Base-by-base conservation (phyloP, 2,329 filamentous ascomycete species). In the Fusarium pseudoanthophilum region DNA sequence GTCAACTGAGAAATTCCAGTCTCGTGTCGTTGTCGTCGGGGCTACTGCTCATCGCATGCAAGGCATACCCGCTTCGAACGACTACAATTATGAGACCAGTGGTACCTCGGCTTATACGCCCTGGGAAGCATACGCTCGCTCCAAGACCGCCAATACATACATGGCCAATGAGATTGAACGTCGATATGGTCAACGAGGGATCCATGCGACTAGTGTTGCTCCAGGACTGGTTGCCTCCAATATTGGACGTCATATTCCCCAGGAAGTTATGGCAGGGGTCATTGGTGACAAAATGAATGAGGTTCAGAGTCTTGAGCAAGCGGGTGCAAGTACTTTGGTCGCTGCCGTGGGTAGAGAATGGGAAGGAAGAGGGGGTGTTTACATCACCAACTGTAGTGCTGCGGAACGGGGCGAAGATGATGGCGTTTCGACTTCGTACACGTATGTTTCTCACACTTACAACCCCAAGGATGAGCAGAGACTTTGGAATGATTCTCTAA, bases 121-220 rank as follows among this genome's bases (percentile, higher is more conserved):
- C 4, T 66, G 64, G 64, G 26, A 26, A 28, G 42, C 64, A 10
- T 66, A 66, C 7, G 64, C 60, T 1, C 49, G 49, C 13, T 66
- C 64, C 2, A 66, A 66, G 37, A 66, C 64, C 4, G 64, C 64
- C 24, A 66, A 66, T 14, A 24, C 36, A 21, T 65, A 65, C 30
- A 66, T 58, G 60, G 60, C 64, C 15, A 65, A 58, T 21, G 64
- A 65, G 14, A 49, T 66, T 26, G 64, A 65, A 9, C 60, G 60
- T 15, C 51, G 30, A 13, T 65, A 49, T 21, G 60, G 60, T n/a
- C 11, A 28, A 7, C 28, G 20, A 15, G 64, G 64, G 7, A 57
- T 65, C 8, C 60, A 65, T 42, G 63, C 63, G 13, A 64, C n/a
- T 16, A 65, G 60, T 16, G 63, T 55, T 20, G 49, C 39, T 30